Evolutionary conservation across 148 eudicot genomes (phyloP).

Genomic region (Arctostaphylos glauca): DNA sequence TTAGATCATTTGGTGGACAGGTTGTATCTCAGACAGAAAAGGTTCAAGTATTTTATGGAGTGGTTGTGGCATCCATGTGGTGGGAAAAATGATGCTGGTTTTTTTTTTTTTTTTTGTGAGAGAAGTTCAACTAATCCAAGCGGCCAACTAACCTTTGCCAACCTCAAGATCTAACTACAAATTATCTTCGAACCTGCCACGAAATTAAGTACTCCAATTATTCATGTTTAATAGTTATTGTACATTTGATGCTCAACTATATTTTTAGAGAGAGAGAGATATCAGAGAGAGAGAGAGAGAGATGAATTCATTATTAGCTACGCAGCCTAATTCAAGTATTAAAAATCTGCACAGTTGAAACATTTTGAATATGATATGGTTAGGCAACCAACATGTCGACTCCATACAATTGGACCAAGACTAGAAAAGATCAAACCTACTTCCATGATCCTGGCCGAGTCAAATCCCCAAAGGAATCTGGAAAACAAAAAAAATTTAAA

Average conservation of each 20-base stretch:
- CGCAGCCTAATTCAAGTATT: not conserved
- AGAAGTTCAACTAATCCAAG: conserved; percentile 8
- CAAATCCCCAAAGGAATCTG: not conserved
- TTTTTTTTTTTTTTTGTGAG: not conserved
- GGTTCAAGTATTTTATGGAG: not conserved
- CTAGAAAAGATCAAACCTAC: not conserved
- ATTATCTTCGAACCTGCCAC: too few relatives aligned
- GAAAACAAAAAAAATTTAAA: not conserved
- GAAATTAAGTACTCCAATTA: too few relatives aligned
- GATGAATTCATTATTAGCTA: not conserved
- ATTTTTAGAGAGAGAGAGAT: too few relatives aligned
- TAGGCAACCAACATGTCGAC: not conserved
- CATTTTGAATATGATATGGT: not conserved
- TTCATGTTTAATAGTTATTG: not conserved
- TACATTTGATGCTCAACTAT: not conserved
- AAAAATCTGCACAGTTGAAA: not conserved
- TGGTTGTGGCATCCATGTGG: conserved; percentile 19
- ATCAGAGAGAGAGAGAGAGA: not conserved
- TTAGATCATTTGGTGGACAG: too few relatives aligned
- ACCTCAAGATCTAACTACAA: not conserved
- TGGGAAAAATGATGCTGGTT: not conserved
- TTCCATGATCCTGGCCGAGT: not conserved
- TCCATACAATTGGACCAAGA: not conserved
- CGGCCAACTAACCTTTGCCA: not conserved
- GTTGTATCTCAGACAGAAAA: not conserved